These are phyloP conservation scores for Globisporangium acanthophoron DNA, from an alignment of 352 stramenopile genomes.

Conservation along the genomic window DNA sequence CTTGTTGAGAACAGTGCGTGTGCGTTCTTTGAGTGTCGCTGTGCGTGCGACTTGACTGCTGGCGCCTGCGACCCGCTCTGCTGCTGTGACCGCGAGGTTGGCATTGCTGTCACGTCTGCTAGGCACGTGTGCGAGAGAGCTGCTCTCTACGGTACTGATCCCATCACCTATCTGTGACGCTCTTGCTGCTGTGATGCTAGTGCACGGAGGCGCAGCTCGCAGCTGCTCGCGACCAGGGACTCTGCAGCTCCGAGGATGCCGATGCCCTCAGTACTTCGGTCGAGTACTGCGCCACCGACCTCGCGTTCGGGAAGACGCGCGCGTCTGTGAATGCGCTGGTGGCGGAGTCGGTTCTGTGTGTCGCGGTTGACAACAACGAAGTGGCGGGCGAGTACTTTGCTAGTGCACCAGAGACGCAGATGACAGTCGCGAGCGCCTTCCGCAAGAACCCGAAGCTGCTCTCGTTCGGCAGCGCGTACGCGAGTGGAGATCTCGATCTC, in stretches of 20 bases:
- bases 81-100: slow-evolving; percentile 42
- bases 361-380: slow-evolving; percentile 47
- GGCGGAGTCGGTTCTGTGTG: slow-evolving; percentile 41
- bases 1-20: slow-evolving; percentile 10
- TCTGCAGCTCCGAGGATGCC: slow-evolving; percentile 16
- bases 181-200: slow-evolving; percentile 7
- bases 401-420: slow-evolving; percentile 18
- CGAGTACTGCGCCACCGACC: slow-evolving; percentile 39
- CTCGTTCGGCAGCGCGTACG: slow-evolving; percentile 17
- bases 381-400: slow-evolving; percentile 31
- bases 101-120: background rate
- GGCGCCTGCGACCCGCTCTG: slow-evolving; percentile 38
- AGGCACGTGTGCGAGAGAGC: background rate
- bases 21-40: slow-evolving; percentile 35
- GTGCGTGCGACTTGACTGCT: slow-evolving; percentile 40
- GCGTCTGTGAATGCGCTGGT: slow-evolving; percentile 25
- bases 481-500: background rate
- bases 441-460: slow-evolving; percentile 29
- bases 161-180: no score
- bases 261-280: slow-evolving; percentile 7
- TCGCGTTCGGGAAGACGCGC: slow-evolving; percentile 20
- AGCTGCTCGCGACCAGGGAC: slow-evolving; percentile 9
- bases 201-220: slow-evolving; percentile 24
- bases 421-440: slow-evolving; percentile 31
- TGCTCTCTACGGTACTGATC: no score